Base-by-base conservation (phyloP, 2,329 filamentous ascomycete genomes). In the Xylogone sp. region DNA sequence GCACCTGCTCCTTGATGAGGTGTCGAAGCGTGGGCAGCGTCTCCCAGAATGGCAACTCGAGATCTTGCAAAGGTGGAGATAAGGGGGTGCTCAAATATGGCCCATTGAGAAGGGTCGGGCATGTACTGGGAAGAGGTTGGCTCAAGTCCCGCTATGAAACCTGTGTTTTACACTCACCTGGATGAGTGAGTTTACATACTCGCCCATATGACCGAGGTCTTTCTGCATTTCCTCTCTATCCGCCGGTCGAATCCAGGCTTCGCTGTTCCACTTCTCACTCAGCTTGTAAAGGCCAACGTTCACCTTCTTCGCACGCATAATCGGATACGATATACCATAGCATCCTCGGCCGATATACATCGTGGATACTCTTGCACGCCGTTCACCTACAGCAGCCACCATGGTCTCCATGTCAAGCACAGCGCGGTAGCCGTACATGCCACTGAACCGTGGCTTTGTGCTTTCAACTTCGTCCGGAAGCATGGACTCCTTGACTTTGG, bases 1-100 rank as follows among this genome's bases (percentile, higher is more conserved):
- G 83, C 83, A 3, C 84, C 84, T 63, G 87, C 84, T 48, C 79
- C 83, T 62, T 86, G 83, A 55, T 87, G 78, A 1, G 83, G 83
- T 75, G 86, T 79, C 77, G 84, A 84, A 1, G 84, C 83, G 61
- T 87, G 84, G 1, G 76, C 83, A 3, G 85, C 83, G 59, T 88
- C 84, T 6, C 85, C 85, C 12, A 88, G 65, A 1, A 88, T 67
- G 43, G 48, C 54, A 29, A 66, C 58, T 16, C 58, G 45, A 8
- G 60, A 53, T 65, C 52, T 56, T 58, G 21, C 21, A 67, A 60
- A 1, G 61, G 24, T 34, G 34, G 42, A 21, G 8, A 42, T 46
- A 1, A 57, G 59, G 1, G 60, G 59, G 16, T 54, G 56, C 13
- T 58, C 52, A 1, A 61, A 50, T 42, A 63, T 57, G 10, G 47